Evolutionary conservation across 2,329 filamentous ascomycete species (phyloP).

Genomic region (Fusarium begoniae): DNA sequence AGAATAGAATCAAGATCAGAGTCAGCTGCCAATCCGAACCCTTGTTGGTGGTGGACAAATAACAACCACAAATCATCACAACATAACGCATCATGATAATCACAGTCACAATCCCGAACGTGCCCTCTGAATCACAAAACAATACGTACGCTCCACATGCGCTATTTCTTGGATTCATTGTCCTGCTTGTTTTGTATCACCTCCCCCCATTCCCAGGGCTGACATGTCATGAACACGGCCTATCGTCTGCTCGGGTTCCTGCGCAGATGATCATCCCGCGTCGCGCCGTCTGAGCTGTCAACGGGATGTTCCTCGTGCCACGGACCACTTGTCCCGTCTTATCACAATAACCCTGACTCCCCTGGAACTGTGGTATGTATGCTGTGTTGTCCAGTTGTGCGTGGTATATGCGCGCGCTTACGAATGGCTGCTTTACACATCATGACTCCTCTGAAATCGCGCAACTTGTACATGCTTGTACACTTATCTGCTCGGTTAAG

Average conservation of each 20-base stretch:
- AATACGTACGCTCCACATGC: constrained; percentile 26
- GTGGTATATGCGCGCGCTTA: constrained; percentile 24
- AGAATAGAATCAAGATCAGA: neutral
- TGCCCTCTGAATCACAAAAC: constrained; percentile 8
- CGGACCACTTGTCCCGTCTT: constrained; percentile 31
- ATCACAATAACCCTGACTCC: constrained; percentile 1
- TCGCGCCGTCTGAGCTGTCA: constrained; percentile 39
- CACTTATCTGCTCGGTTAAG: neutral
- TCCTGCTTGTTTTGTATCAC: neutral
- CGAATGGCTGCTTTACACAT: constrained; percentile 39
- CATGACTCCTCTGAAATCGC: constrained; percentile 9
- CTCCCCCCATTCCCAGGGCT: constrained; percentile 2
- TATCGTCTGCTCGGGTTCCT: constrained; percentile 45
- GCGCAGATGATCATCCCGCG: constrained; percentile 45
- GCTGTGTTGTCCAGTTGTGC: constrained; percentile 6
- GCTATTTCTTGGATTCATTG: constrained; percentile 26
- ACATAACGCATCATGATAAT: constrained; percentile 1
- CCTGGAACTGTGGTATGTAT: neutral
- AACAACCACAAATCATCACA: constrained; percentile 10
- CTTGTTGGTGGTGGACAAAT: constrained; percentile 4
- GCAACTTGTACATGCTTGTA: neutral
- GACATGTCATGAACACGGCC: constrained; percentile 25
- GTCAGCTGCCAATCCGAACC: constrained; percentile 6
- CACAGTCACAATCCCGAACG: constrained; percentile 6
- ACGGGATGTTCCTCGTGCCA: constrained; percentile 23